These are phyloP conservation scores for Metarhizium rileyi DNA, from an alignment of 2,329 filamentous ascomycete genomes.

Conservation along the genomic window DNA sequence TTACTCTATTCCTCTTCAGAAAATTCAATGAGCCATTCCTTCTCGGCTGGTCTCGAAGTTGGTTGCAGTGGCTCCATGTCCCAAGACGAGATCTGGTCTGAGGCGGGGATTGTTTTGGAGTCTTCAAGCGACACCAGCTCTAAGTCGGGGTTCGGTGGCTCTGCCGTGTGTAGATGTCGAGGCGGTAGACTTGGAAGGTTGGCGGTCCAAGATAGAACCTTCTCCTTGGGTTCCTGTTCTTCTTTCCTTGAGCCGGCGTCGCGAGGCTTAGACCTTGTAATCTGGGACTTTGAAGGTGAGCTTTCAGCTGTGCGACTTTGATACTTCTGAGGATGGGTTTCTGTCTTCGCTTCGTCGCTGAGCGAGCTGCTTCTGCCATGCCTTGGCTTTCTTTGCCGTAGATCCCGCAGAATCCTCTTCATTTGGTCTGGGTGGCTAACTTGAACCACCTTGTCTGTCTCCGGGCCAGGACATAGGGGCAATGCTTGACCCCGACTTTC, in stretches of 20 bases:
- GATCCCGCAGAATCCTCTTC: slow-evolving; percentile 19
- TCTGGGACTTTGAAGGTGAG: neutral
- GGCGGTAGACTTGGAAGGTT: neutral
- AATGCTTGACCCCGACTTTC: slow-evolving; percentile 20
- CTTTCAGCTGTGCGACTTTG: neutral
- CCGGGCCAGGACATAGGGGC: slow-evolving; percentile 28
- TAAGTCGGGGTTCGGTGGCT: neutral
- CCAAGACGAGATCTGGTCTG: neutral
- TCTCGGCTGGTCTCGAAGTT: neutral
- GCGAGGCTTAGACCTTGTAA: neutral
- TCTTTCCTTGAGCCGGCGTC: neutral
- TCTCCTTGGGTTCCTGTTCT: neutral
- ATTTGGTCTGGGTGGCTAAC: slow-evolving; percentile 47
- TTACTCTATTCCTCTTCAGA: neutral
- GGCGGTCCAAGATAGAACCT: neutral
- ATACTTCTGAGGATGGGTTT: neutral
- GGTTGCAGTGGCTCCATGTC: neutral
- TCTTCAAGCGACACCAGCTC: slow-evolving; percentile 3
- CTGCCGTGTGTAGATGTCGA: neutral
- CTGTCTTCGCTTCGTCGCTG: neutral
- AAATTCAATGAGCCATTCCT: neutral
- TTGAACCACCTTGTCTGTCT: slow-evolving; percentile 36
- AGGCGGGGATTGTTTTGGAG: neutral
- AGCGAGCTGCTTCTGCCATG: neutral
- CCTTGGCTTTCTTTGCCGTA: neutral